Evolutionary conservation across 805 yeast genomes (phyloP), one percentile per base, ranked within the genome.

Genomic region (Wickerhamia fluorescens): DNA sequence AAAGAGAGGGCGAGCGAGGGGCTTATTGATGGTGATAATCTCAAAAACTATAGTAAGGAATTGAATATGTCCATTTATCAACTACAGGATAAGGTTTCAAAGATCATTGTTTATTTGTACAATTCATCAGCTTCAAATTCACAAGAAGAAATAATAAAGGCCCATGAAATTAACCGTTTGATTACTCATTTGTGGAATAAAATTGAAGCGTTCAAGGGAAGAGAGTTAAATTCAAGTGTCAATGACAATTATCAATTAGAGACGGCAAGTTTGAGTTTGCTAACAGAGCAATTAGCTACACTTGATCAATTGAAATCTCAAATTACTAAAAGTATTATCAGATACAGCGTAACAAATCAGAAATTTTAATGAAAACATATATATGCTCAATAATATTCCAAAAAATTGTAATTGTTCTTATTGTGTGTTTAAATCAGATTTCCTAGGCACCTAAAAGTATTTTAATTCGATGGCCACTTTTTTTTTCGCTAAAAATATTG

Each of bases 241-340:
- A 33, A 34, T 6, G 17, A 36, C 21, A 37, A 27, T 5, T 20
- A 28, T 7, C 26, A 47, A 27, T 37, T 56, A 14, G 39, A 47
- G 17, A 26, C 57, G 1, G 37, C 54, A 3, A 56, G 56, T 13
- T 34, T 62, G 21, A 40, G 56, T 11, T 37, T 61, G 14, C 27
- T 62, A 6, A 50, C 61, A 2, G 42, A 53, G 12, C 58, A 62
- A 32, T 30, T 56, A 13, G 35, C 48, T 1, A 41, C 48, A 5
- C 31, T 54, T 10, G 51, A 51, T 10, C 36, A 35, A 7, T 34
- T 49, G 17, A 44, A 45, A 27, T 24, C 36, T 7, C 42, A 41
- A 25, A 33, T 47, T 6, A 19, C 38, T 3, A 35, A 31, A 11
- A 41, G 33, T 16, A 35, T 42, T n/a, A n/a, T n/a, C n/a, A n/a